These are phyloP conservation scores for Desmodesmus armatus DNA, from an alignment of 139 green algal genomes.

Conservation along the genomic window DNA sequence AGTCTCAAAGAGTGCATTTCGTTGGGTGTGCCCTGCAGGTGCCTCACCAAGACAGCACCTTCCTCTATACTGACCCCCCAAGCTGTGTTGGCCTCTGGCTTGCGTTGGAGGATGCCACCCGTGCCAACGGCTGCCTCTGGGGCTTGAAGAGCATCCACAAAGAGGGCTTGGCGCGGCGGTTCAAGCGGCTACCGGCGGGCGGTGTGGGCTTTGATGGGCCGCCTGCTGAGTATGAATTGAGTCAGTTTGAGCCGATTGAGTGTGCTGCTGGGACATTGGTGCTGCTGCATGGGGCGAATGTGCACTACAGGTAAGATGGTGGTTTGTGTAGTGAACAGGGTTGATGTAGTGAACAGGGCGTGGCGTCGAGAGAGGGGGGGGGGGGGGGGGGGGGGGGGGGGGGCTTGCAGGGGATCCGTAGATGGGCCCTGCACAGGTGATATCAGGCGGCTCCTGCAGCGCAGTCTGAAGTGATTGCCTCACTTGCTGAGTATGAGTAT, in stretches of 20 bases:
- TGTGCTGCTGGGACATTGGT: conserved; percentile 85
- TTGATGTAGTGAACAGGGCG: neutral
- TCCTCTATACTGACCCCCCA: conserved; percentile 91
- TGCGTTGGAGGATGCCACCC: conserved; percentile 93
- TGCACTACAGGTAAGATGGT: conserved; percentile 82
- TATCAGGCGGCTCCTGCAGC: too few species aligned
- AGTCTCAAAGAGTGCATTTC: too few species aligned
- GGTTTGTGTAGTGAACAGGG: too few species aligned
- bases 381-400: too few species aligned
- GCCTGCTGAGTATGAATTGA: conserved; percentile 22
- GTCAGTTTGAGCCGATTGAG: conserved; percentile 80
- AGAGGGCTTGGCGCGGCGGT: conserved; percentile 9
- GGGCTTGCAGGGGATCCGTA: neutral
- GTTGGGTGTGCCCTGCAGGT: too few species aligned
- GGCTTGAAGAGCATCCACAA: conserved; percentile 70
- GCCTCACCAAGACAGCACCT: conserved; percentile 90
- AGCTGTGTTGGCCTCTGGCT: conserved; percentile 92
- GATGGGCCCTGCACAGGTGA: neutral
- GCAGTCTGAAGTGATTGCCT: too few species aligned
- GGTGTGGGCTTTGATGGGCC: conserved; percentile 40
- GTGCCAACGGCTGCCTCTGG: conserved; percentile 95
- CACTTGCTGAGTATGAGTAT: too few species aligned
- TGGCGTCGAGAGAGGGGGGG: neutral
- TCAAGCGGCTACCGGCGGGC: conserved; percentile 27
- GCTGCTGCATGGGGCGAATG: conserved; percentile 87